These are phyloP conservation scores for Xylaria digitata DNA, from an alignment of 2,329 filamentous ascomycete species.

Conservation along the genomic window DNA sequence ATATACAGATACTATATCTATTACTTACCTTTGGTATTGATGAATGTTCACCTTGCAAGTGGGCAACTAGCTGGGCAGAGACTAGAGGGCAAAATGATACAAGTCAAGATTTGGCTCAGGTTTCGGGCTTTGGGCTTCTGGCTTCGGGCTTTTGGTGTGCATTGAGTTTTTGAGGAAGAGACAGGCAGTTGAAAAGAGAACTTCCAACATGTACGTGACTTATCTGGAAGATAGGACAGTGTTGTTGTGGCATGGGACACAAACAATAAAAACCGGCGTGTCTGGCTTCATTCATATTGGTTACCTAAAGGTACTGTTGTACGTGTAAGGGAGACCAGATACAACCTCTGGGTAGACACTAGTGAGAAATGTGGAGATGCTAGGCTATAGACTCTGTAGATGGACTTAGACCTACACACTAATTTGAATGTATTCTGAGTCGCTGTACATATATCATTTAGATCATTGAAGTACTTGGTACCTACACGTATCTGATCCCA, in stretches of 20 bases:
- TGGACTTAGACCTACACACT: too few species aligned
- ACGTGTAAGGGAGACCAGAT: neutral
- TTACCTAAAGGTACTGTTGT: neutral
- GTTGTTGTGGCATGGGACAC: neutral
- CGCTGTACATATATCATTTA: too few species aligned
- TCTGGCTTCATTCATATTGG: neutral
- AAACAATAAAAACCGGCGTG: neutral
- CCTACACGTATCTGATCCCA: too few species aligned
- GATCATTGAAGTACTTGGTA: too few species aligned
- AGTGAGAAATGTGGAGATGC: too few species aligned
- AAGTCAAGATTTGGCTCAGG: neutral
- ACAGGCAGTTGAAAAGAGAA: neutral
- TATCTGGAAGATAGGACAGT: neutral
- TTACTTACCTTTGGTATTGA: slow-evolving; percentile 13
- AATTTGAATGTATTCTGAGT: too few species aligned
- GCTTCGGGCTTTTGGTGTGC: neutral
- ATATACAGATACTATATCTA: neutral
- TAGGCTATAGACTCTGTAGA: too few species aligned
- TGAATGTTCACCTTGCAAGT: neutral
- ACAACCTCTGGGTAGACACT: neutral
- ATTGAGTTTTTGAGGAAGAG: neutral
- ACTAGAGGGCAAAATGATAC: neutral
- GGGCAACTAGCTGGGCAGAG: neutral
- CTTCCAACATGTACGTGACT: neutral
- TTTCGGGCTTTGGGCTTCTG: neutral